Evolutionary conservation across 768 basidiomycete genomes (phyloP).

Genomic region (Trametopsis cervina): DNA sequence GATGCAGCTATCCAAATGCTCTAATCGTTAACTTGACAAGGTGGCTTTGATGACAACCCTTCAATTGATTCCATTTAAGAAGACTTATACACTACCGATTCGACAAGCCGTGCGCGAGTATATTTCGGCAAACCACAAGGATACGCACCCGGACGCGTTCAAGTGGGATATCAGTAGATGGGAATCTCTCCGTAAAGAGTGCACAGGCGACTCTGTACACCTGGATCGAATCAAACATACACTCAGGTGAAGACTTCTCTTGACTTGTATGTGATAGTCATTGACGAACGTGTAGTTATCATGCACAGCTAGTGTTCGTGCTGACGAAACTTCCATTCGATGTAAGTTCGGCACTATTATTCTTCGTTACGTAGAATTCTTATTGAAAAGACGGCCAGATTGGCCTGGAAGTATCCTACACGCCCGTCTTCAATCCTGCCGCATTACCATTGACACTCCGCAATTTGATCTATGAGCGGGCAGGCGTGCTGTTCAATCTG

Average conservation of each 20-base stretch:
- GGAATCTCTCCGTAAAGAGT: slow-evolving; percentile 58
- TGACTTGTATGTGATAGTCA: no score
- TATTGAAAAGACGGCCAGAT: slow-evolving; percentile 39
- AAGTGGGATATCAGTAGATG: slow-evolving; percentile 68
- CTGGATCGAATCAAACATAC: slow-evolving; percentile 46
- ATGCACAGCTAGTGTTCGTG: slow-evolving; percentile 82
- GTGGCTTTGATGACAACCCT: slow-evolving; percentile 70
- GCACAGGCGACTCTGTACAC: slow-evolving; percentile 42
- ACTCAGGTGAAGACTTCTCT: slow-evolving; percentile 48
- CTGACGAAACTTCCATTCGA: slow-evolving; percentile 80
- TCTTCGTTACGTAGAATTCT: slow-evolving; percentile 1
- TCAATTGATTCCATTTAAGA: slow-evolving; percentile 69
- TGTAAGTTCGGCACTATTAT: slow-evolving; percentile 35
- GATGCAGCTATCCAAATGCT: no score
- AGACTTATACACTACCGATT: slow-evolving; percentile 49
- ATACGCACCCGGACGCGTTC: slow-evolving; percentile 82
- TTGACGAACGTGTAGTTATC: slow-evolving; percentile 85
- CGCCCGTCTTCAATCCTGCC: slow-evolving; percentile 57
- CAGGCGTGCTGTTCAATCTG: slow-evolving; percentile 76
- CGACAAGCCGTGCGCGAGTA: slow-evolving; percentile 53
- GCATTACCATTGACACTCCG: slow-evolving; percentile 54
- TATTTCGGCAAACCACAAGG: slow-evolving; percentile 52
- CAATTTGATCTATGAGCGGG: slow-evolving; percentile 79
- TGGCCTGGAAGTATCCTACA: slow-evolving; percentile 64
- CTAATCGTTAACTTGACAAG: no score